phyloP scores from a whole-genome alignment of 768 basidiomycete species.

The Collybia nuda region DNA sequence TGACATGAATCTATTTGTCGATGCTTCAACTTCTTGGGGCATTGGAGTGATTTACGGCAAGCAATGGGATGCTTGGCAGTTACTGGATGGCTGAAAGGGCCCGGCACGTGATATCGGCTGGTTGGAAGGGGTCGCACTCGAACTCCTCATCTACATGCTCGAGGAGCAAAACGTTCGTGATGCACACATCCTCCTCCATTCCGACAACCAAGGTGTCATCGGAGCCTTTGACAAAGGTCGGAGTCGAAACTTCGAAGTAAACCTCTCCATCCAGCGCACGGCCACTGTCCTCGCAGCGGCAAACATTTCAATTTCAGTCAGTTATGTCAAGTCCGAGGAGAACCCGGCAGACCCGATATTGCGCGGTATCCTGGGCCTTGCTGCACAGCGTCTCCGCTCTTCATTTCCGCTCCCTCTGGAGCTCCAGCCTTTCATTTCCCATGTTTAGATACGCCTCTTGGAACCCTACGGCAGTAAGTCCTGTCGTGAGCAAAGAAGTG shows the following conservation, averaged over 20 bases:
- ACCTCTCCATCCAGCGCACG: slow-evolving; percentile 22
- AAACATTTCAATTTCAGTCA: slow-evolving; percentile 10
- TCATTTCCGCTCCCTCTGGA: neutral
- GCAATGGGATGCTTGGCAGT: slow-evolving; percentile 19
- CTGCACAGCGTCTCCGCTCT: neutral
- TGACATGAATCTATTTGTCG: neutral
- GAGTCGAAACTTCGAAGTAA: slow-evolving; percentile 25
- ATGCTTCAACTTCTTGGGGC: slow-evolving; percentile 2
- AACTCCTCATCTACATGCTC: slow-evolving; percentile 17
- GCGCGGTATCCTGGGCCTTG: neutral
- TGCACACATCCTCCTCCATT: slow-evolving; percentile 21
- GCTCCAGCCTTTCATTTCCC: neutral
- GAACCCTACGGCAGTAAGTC: neutral
- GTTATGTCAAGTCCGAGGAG: slow-evolving; percentile 14
- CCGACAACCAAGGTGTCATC: slow-evolving; percentile 37
- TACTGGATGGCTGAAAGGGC: slow-evolving; percentile 12
- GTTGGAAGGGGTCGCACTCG: slow-evolving; percentile 23
- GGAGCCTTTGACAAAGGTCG: slow-evolving; percentile 29
- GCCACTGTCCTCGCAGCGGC: neutral
- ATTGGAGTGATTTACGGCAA: slow-evolving; percentile 7
- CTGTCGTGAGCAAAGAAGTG: neutral
- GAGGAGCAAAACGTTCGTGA: slow-evolving; percentile 7
- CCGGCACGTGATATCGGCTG: slow-evolving; percentile 21
- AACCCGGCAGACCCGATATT: slow-evolving; percentile 19
- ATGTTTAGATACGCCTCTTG: neutral